Conservation (phyloP, 1,139 yeast genomes). For the Lodderomyces beijingensis region DNA sequence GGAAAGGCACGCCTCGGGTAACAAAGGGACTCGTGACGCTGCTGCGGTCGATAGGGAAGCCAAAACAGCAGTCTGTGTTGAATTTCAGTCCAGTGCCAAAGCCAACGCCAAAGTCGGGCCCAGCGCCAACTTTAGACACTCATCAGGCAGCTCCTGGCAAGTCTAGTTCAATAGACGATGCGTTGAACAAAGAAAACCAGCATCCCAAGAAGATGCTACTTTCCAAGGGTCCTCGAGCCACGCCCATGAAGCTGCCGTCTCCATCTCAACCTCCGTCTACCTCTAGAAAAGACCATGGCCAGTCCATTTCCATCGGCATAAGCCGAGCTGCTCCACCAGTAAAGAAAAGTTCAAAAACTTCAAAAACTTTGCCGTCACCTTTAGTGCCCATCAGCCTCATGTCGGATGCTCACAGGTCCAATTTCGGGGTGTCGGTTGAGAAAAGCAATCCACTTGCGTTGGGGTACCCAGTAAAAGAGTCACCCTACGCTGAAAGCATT, state of each 20-base stretch:
- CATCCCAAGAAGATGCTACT: no score
- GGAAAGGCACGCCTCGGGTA: slow-evolving; percentile 20
- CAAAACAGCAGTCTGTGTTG: slow-evolving; percentile 20
- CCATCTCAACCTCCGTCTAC: no score
- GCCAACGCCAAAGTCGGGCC: background rate
- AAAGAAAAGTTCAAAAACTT: background rate
- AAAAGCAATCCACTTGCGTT: slow-evolving; percentile 19
- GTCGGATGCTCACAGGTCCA: background rate
- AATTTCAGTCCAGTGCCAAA: slow-evolving; percentile 9
- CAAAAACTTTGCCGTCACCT: slow-evolving; percentile 4
- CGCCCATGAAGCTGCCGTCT: no score
- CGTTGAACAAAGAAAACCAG: no score
- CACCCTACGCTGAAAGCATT: slow-evolving; percentile 46
- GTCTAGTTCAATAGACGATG: no score
- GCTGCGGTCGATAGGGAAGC: slow-evolving; percentile 17
- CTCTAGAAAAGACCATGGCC: no score
- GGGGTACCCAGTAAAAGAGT: slow-evolving; percentile 24
- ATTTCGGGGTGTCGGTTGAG: background rate
- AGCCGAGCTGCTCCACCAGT: background rate
- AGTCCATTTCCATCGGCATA: no score
- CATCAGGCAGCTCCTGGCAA: no score
- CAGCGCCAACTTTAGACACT: no score
- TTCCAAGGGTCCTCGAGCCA: no score
- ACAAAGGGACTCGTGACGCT: slow-evolving; percentile 29
- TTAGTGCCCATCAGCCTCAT: slow-evolving; percentile 1